Conservation (phyloP, 306 rosid genomes). For the Vigna trinervia region DNA sequence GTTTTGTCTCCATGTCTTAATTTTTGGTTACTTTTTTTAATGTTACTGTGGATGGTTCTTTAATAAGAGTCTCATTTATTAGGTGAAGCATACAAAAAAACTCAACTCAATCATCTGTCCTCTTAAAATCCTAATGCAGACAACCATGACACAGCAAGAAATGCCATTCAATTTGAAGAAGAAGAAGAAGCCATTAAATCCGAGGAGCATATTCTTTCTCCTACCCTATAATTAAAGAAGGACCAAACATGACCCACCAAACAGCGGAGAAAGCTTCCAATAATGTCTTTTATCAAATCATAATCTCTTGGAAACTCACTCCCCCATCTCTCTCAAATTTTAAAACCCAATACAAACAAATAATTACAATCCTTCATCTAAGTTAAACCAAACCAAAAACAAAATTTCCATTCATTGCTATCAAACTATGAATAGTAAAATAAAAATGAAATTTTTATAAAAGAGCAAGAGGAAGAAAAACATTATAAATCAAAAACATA, state of each 20-base stretch:
- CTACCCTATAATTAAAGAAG: neutral
- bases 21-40: too few relatives aligned
- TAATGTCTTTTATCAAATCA: conserved; percentile 18
- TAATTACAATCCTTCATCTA: neutral
- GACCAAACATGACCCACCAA: conserved; percentile 25
- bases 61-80: neutral
- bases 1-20: neutral
- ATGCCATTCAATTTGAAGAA: neutral
- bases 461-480: too few relatives aligned
- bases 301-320: conserved; percentile 22
- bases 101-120: neutral
- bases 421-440: too few relatives aligned
- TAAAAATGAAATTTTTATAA: too few relatives aligned
- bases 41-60: neutral
- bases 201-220: neutral
- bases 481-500: too few relatives aligned
- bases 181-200: neutral
- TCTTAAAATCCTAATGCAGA: neutral
- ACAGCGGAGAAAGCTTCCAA: conserved; percentile 29
- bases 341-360: neutral
- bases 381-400: too few relatives aligned
- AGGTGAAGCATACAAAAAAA: neutral
- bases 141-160: neutral
- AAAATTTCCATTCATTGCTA: too few relatives aligned
- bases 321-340: conserved; percentile 8